phyloP scores from a whole-genome alignment of 2,329 filamentous ascomycete genomes.

The Ascochyta fabae region DNA sequence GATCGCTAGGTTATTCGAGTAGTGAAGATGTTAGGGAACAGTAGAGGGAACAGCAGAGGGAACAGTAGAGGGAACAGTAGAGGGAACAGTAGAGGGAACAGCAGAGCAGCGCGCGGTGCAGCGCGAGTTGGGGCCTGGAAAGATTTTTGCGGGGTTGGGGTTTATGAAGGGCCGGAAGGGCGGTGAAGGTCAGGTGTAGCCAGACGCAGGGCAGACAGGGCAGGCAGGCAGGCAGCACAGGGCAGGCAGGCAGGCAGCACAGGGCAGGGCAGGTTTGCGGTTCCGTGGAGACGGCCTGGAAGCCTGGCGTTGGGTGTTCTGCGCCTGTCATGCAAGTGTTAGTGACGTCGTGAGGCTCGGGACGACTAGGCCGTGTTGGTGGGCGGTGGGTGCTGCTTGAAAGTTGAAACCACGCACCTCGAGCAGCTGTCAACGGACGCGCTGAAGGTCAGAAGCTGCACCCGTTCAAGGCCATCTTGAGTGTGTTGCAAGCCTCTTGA shows the following conservation, averaged over 20 bases:
- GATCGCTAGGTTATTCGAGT: too few relatives aligned
- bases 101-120: not conserved
- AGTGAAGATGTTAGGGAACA: too few relatives aligned
- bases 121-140: not conserved
- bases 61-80: too few relatives aligned
- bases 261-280: too few relatives aligned
- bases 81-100: too few relatives aligned
- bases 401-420: not conserved
- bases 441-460: constrained; percentile 15
- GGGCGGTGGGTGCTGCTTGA: constrained; percentile 1
- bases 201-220: constrained; percentile 10
- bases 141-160: constrained; percentile 2
- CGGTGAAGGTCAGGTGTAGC: constrained; percentile 12
- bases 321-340: not conserved
- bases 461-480: not conserved
- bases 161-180: constrained; percentile 9
- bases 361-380: constrained; percentile 2
- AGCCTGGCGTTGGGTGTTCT: not conserved
- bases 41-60: too few relatives aligned
- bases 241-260: too few relatives aligned
- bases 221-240: constrained; percentile 5
- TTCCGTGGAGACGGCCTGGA: too few relatives aligned
- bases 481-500: not conserved
- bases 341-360: constrained; percentile 13
- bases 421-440: constrained; percentile 2